Percentiles rank a stretch among this genome's conserved stretches.
Evolutionary conservation across 2,329 filamentous ascomycete species (phyloP).

Genomic region (Fusarium bulbicola): DNA sequence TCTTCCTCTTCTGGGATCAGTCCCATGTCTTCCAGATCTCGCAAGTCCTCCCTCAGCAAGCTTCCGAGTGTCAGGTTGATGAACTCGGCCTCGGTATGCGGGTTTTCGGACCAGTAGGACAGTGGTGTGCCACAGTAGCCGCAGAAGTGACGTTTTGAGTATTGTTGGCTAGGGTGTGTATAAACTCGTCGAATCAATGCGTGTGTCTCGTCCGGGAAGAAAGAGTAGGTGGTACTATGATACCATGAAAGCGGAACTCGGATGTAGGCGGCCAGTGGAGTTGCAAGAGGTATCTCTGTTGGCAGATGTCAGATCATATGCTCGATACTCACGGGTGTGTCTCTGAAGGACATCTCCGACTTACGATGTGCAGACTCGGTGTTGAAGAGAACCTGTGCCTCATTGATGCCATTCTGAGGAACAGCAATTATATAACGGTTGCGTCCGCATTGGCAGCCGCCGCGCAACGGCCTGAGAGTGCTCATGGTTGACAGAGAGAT

Average conservation of each 20-base stretch:
- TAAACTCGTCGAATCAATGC: constrained; percentile 73
- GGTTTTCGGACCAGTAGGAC: constrained; percentile 82
- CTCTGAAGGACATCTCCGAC: constrained; percentile 47
- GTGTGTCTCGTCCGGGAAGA: constrained; percentile 81
- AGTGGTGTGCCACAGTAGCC: constrained; percentile 91
- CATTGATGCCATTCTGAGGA: constrained; percentile 64
- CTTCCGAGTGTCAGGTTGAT: constrained; percentile 86
- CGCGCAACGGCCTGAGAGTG: constrained; percentile 67
- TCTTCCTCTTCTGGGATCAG: constrained; percentile 66
- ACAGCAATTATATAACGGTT: constrained; percentile 82
- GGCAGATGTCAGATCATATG: constrained; percentile 13
- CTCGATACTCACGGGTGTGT: neutral
- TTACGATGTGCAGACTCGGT: constrained; percentile 75
- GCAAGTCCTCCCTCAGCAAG: constrained; percentile 74
- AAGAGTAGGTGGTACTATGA: constrained; percentile 76
- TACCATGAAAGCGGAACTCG: constrained; percentile 86
- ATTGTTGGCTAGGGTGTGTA: constrained; percentile 64
- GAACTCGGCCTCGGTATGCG: constrained; percentile 75
- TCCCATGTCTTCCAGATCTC: constrained; percentile 76
- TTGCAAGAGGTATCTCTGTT: constrained; percentile 71
- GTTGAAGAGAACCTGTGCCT: constrained; percentile 79
- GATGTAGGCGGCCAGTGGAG: constrained; percentile 82
- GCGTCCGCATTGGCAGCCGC: constrained; percentile 85
- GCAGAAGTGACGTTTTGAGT: constrained; percentile 81
- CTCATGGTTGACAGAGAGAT: constrained; percentile 51